These are phyloP conservation scores for Plasmodium berghei DNA, from an alignment of 169 alveolate species.

Conservation along the genomic window DNA sequence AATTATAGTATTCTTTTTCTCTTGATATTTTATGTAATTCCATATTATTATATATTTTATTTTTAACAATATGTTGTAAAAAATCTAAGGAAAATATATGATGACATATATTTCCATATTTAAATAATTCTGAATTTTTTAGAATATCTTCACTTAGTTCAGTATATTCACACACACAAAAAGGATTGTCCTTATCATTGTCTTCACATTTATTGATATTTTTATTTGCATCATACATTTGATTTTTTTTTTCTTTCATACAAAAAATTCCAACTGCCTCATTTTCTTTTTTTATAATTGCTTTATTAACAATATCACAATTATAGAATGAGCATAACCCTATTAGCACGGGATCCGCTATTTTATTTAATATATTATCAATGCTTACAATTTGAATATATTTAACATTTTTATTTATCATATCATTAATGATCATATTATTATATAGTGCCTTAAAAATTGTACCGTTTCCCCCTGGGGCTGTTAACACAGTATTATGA, in stretches of 20 bases:
- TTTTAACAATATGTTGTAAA: slow-evolving; percentile 72
- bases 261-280: slow-evolving; percentile 69
- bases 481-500: slow-evolving; percentile 20
- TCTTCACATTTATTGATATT: background rate
- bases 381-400: slow-evolving; percentile 65
- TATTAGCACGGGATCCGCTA: slow-evolving; percentile 57
- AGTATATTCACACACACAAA: slow-evolving; percentile 73
- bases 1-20: slow-evolving; percentile 24
- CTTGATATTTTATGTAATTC: slow-evolving; percentile 80
- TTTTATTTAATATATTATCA: slow-evolving; percentile 74
- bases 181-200: background rate
- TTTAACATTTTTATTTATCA: slow-evolving; percentile 43
- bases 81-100: slow-evolving; percentile 81
- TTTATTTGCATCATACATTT: background rate
- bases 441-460: slow-evolving; percentile 77
- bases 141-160: slow-evolving; percentile 36
- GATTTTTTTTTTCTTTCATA: slow-evolving; percentile 12
- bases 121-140: slow-evolving; percentile 42
- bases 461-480: slow-evolving; percentile 84
- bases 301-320: slow-evolving; percentile 70
- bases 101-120: slow-evolving; percentile 84
- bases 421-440: slow-evolving; percentile 50
- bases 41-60: slow-evolving; percentile 71
- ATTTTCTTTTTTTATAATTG: slow-evolving; percentile 24
- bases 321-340: slow-evolving; percentile 46